phyloP scores from a whole-genome alignment of 2,329 filamentous ascomycete genomes.

The Penicillium hesseltinei region DNA sequence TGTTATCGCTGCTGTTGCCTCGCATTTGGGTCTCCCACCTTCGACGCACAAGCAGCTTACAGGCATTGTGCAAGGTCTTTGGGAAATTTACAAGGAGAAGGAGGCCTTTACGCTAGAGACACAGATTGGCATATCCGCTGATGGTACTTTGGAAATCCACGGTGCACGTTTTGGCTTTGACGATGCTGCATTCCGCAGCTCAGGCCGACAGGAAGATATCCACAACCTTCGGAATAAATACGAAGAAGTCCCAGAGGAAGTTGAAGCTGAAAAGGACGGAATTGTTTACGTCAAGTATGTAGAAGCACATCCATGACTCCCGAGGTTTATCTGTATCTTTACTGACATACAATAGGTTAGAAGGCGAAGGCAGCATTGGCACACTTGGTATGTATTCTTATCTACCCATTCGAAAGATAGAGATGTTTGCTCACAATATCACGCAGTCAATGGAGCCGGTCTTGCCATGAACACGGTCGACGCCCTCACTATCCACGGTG shows the following conservation, averaged over 20 bases:
- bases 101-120: slow-evolving; percentile 64
- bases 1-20: slow-evolving; percentile 39
- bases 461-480: slow-evolving; percentile 91
- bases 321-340: neutral
- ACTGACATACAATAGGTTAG: slow-evolving; percentile 35
- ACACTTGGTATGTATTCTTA: slow-evolving; percentile 55
- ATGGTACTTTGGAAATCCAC: slow-evolving; percentile 51
- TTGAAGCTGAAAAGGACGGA: slow-evolving; percentile 65
- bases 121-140: slow-evolving; percentile 43
- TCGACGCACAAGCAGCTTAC: slow-evolving; percentile 48
- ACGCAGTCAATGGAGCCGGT: slow-evolving; percentile 75
- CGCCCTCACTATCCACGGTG: slow-evolving; percentile 66
- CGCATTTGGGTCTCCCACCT: slow-evolving; percentile 55
- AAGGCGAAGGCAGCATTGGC: slow-evolving; percentile 63
- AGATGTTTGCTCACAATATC: neutral
- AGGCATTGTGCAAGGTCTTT: slow-evolving; percentile 54
- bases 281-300: slow-evolving; percentile 73
- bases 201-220: slow-evolving; percentile 60
- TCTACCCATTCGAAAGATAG: neutral
- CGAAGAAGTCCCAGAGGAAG: slow-evolving; percentile 55
- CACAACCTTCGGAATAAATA: slow-evolving; percentile 56
- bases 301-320: neutral
- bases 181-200: slow-evolving; percentile 65
- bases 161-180: slow-evolving; percentile 64
- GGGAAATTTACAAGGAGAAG: slow-evolving; percentile 60